Conservation (phyloP, 202 grass and related monocot genomes). For the Setaria italica region DNA sequence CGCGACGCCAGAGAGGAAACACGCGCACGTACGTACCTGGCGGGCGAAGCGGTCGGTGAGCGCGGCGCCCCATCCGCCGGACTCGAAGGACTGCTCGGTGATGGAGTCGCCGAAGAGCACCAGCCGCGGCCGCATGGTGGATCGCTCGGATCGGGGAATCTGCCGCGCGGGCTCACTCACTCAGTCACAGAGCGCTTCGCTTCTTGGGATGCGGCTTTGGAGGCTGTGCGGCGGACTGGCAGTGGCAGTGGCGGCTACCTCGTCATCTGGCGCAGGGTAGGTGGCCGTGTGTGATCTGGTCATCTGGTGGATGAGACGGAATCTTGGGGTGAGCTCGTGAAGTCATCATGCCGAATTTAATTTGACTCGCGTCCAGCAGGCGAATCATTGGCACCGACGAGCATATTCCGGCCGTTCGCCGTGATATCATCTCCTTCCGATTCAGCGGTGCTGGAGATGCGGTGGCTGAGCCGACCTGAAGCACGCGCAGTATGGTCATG, state of each 20-base stretch:
- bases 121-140: conserved; percentile 67
- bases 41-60: conserved; percentile 66
- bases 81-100: conserved; percentile 72
- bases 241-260: not conserved
- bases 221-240: not conserved
- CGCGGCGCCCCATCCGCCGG: conserved; percentile 80
- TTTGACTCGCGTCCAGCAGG: not conserved
- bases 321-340: not conserved
- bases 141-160: conserved; percentile 2
- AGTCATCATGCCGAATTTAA: not conserved
- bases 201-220: not conserved
- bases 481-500: not conserved
- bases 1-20: not conserved
- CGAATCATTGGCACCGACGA: conserved; percentile 2
- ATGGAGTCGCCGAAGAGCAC: conserved; percentile 96
- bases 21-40: conserved; percentile 35
- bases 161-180: not conserved
- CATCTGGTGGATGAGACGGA: not conserved
- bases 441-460: too few relatives aligned
- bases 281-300: not conserved
- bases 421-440: not conserved
- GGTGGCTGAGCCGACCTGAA: not conserved
- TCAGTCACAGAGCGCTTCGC: not conserved
- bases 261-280: not conserved
- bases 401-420: not conserved